A percentile compares a stretch with the other conserved stretches of the same genome.
Evolutionary conservation across 2,329 filamentous ascomycete genomes (phyloP).

Genomic region (Leptoxyphium fumago): DNA sequence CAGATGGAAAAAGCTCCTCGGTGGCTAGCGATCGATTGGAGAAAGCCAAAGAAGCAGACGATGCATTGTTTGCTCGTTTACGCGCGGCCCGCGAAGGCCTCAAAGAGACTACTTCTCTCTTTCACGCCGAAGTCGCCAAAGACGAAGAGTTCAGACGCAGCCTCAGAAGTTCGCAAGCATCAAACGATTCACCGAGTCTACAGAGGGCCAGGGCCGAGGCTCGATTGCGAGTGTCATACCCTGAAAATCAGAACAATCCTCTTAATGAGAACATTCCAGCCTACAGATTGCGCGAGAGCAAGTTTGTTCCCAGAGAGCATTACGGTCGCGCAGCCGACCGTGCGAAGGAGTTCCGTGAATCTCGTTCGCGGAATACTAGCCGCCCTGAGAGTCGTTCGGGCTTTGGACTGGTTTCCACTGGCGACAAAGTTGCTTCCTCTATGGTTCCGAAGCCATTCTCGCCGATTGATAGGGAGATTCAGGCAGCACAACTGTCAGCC

Average conservation of each 20-base stretch:
- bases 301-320: slow-evolving; percentile 21
- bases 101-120: slow-evolving; percentile 5
- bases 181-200: slow-evolving; percentile 18
- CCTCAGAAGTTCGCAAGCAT: slow-evolving; percentile 9
- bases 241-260: slow-evolving; percentile 2
- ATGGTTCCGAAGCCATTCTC: too few relatives aligned
- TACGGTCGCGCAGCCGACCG: slow-evolving; percentile 21
- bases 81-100: slow-evolving; percentile 14
- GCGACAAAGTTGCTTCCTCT: too few relatives aligned
- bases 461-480: too few relatives aligned
- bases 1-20: slow-evolving; percentile 2
- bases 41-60: slow-evolving; percentile 15
- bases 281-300: slow-evolving; percentile 21
- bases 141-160: slow-evolving; percentile 12
- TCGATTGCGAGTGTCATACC: slow-evolving; percentile 12
- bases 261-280: slow-evolving; percentile 16
- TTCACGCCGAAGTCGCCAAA: slow-evolving; percentile 7
- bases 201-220: slow-evolving; percentile 17
- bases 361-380: slow-evolving; percentile 8
- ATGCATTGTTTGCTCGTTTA: slow-evolving; percentile 21
- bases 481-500: too few relatives aligned
- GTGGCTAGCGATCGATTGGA: slow-evolving; percentile 5
- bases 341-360: slow-evolving; percentile 13
- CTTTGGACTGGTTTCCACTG: too few relatives aligned
- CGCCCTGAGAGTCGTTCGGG: slow-evolving; percentile 1